phyloP scores from a whole-genome alignment of 257 asterid species.

The Rehmannia glutinosa region DNA sequence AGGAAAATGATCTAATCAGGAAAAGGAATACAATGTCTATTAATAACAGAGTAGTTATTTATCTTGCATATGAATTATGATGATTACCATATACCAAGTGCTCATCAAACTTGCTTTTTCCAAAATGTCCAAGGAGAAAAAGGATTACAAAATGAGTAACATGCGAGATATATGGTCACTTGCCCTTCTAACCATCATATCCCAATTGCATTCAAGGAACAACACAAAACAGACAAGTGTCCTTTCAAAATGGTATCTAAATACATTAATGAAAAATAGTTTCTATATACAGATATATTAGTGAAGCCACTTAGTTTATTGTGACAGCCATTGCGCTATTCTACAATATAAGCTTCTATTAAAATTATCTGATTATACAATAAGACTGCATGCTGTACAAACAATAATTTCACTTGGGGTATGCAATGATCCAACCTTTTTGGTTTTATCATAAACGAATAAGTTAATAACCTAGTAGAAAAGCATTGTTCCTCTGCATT shows the following conservation, averaged over 20 bases:
- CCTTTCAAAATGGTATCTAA: background rate
- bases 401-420: background rate
- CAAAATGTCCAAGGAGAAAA: background rate
- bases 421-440: background rate
- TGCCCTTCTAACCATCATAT: background rate
- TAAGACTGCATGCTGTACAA: background rate
- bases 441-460: background rate
- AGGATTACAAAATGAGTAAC: background rate
- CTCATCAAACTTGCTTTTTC: background rate
- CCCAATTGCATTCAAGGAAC: background rate
- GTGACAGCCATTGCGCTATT: background rate
- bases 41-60: background rate
- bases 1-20: background rate
- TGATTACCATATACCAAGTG: background rate
- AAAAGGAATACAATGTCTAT: background rate
- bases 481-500: background rate
- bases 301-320: background rate
- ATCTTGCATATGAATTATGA: background rate
- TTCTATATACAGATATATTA: too few species aligned
- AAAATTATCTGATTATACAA: background rate
- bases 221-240: background rate
- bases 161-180: background rate
- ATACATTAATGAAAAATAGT: background rate
- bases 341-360: background rate
- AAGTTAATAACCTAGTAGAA: background rate